phyloP scores from a whole-genome alignment of 345 rosid genomes.

The Litchi chinensis region DNA sequence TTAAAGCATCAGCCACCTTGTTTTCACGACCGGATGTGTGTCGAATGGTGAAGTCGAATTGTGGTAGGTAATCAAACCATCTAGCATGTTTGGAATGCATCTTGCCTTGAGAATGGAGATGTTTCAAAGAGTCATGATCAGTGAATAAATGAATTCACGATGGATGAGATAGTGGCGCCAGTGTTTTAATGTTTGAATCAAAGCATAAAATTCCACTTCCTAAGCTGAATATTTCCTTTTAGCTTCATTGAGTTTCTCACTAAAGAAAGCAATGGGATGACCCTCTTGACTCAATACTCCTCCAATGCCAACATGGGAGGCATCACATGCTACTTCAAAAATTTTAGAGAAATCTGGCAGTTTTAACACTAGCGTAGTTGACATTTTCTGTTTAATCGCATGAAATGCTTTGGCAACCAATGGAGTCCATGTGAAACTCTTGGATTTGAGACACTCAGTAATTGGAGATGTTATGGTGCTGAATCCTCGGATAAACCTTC shows the following conservation, averaged over 20 bases:
- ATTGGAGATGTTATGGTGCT: background rate
- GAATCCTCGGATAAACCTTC: background rate
- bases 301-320: background rate
- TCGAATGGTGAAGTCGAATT: background rate
- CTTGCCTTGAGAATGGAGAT: background rate
- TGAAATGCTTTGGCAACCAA: background rate
- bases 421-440: background rate
- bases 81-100: background rate
- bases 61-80: background rate
- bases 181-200: conserved; percentile 1
- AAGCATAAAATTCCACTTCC: conserved; percentile 16
- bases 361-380: background rate
- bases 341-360: background rate
- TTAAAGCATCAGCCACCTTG: background rate
- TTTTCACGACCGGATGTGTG: background rate
- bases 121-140: conserved; percentile 2
- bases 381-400: background rate
- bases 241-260: background rate
- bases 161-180: conserved; percentile 2
- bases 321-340: background rate
- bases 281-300: background rate
- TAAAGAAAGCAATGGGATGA: background rate
- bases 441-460: background rate
- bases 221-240: background rate
- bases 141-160: conserved; percentile 3